These are phyloP conservation scores for Kwoniella sp. DNA, from an alignment of 768 basidiomycete species.

Conservation along the genomic window DNA sequence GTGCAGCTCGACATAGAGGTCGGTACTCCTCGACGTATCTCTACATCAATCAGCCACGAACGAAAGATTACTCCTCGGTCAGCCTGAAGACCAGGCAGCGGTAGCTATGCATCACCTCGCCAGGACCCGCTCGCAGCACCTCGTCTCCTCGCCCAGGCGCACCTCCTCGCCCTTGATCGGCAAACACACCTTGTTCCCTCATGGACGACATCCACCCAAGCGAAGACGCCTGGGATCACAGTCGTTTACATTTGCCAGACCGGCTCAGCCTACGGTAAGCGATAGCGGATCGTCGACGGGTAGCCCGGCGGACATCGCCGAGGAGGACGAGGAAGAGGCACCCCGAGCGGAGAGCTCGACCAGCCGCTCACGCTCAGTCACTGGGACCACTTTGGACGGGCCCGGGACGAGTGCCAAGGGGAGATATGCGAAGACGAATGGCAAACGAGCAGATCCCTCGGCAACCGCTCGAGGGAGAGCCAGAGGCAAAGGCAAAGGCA, in stretches of 20 bases:
- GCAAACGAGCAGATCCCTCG: too few relatives aligned
- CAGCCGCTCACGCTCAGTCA: too few relatives aligned
- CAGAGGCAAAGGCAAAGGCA: slow-evolving; percentile 16
- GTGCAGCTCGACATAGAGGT: too few relatives aligned
- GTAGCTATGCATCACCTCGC: slow-evolving; percentile 34
- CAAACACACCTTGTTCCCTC: slow-evolving; percentile 11
- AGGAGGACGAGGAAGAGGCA: neutral
- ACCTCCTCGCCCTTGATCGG: slow-evolving; percentile 25
- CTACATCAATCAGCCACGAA: too few relatives aligned
- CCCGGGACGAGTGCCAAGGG: too few relatives aligned
- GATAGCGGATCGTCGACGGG: too few relatives aligned
- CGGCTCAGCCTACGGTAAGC: slow-evolving; percentile 3
- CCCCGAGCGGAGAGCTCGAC: slow-evolving; percentile 1
- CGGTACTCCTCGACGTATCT: too few relatives aligned
- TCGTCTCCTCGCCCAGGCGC: slow-evolving; percentile 35
- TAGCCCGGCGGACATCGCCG: neutral
- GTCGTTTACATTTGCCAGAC: slow-evolving; percentile 12
- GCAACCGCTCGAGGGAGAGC: neutral
- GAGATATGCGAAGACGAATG: slow-evolving; percentile 1
- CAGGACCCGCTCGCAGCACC: slow-evolving; percentile 34
- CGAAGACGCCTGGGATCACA: slow-evolving; percentile 24
- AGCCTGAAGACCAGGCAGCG: too few relatives aligned
- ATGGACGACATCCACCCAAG: slow-evolving; percentile 24
- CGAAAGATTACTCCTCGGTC: too few relatives aligned
- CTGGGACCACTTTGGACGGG: too few relatives aligned